phyloP scores from a whole-genome alignment of 164 flowering plant genomes.

The Kalanchoe fedtschenkoi region DNA sequence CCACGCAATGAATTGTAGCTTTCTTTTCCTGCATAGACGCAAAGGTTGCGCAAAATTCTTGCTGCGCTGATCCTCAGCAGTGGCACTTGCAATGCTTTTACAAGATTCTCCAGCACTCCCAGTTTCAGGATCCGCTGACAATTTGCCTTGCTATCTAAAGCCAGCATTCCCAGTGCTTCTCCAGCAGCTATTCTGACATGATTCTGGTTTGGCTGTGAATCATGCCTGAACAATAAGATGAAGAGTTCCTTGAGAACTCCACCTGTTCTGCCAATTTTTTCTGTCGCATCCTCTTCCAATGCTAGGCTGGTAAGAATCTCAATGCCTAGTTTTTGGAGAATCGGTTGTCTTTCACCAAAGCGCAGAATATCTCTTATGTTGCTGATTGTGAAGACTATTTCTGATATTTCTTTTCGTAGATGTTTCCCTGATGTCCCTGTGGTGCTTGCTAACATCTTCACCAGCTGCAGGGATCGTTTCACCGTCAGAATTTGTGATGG shows the following conservation, averaged over 20 bases:
- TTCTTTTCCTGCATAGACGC: constrained; percentile 42
- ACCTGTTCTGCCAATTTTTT: constrained; percentile 85
- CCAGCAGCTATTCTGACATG: constrained; percentile 64
- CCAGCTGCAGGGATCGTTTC: constrained; percentile 60
- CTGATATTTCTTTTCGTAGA: constrained; percentile 68
- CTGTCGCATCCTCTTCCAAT: constrained; percentile 65
- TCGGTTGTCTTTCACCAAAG: constrained; percentile 54
- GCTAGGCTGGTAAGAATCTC: constrained; percentile 71
- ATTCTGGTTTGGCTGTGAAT: constrained; percentile 19
- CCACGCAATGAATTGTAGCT: constrained; percentile 34
- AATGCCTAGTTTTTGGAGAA: constrained; percentile 54
- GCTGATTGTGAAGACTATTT: constrained; percentile 77
- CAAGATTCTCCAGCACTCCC: constrained; percentile 36
- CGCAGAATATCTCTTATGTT: constrained; percentile 70
- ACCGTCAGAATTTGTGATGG: constrained; percentile 45
- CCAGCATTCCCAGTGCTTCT: constrained; percentile 82
- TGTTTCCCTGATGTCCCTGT: constrained; percentile 68
- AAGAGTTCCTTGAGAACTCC: constrained; percentile 58
- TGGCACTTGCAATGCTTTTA: constrained; percentile 39
- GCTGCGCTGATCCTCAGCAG: constrained; percentile 52
- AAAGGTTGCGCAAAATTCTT: constrained; percentile 66
- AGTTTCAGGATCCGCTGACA: constrained; percentile 50
- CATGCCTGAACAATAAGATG: constrained; percentile 44
- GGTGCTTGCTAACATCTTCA: constrained; percentile 73
- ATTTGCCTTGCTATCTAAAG: constrained; percentile 53